Evolutionary conservation across 768 basidiomycete species (phyloP), one percentile per base, ranked within the genome.

Genomic region (Leucogyrophana mollusca): DNA sequence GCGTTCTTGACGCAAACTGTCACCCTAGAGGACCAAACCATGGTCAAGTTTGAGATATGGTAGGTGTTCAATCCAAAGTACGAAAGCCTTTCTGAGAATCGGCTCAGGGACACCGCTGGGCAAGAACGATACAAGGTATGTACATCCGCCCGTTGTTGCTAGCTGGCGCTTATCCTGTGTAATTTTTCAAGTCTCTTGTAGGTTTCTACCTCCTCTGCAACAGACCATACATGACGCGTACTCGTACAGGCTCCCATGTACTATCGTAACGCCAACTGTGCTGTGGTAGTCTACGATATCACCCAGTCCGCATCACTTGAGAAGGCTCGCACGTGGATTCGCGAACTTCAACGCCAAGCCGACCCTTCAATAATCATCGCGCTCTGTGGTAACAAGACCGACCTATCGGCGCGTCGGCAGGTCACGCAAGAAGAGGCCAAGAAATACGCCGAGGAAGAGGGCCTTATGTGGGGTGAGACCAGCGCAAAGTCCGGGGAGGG

Each of bases 1-100:
- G 95, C 95, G 27, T 99, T 99, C 78, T 69, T 99, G 55, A 97
- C 96, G n/a, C 95, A 98, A 68, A 96, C 94, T 3, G 90, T 98
- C 24, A 85, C 83, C 10, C 78, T 96, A 33, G 87, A 94, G 40
- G 88, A 94, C 62, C 83, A 85, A 52, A 89, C 89, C 18, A 85
- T 85, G 18, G 90, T 99, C 61, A 98, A 98, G 77, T 98, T 99
- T 62, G 95, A 97, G 73, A 95, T 95, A 62, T 95, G 94, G 94
- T 94, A 61, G 21, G 80, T 64, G 45, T 3, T 46, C n/a, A 32
- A 17, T 43, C 33, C 47, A 25, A 33, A 16, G 16, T 42, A 41
- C 49, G 43, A 36, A 39, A 42, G 43, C 43, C 35, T 46, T 37
- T 35, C 45, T 50, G 34, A 46, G 49, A 7, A 23, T 14, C 27